phyloP scores from a whole-genome alignment of 441 rosid genomes.

The Raphanus hybrid region DNA sequence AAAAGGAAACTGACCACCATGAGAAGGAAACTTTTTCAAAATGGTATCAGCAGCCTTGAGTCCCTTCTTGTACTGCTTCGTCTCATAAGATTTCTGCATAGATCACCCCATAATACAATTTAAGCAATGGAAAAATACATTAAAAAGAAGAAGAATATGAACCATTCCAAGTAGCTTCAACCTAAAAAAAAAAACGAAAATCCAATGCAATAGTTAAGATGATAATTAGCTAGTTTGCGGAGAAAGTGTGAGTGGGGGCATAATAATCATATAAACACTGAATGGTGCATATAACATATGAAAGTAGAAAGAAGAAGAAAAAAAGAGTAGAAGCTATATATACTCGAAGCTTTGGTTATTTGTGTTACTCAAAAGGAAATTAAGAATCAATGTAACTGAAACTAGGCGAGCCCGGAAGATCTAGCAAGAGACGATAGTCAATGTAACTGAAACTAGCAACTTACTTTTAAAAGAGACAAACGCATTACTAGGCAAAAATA shows the following conservation, averaged over 20 bases:
- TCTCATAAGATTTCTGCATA: slow-evolving; percentile 98
- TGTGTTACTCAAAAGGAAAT: neutral
- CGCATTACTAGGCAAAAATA: slow-evolving; percentile 5
- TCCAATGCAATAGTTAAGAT: neutral
- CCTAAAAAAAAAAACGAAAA: neutral
- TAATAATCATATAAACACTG: neutral
- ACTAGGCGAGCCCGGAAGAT: neutral
- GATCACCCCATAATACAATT: slow-evolving; percentile 4
- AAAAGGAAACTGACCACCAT: slow-evolving; percentile 76
- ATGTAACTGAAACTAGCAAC: slow-evolving; percentile 16
- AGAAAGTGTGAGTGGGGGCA: neutral
- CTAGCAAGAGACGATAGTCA: slow-evolving; percentile 1
- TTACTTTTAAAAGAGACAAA: neutral
- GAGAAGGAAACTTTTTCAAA: slow-evolving; percentile 94
- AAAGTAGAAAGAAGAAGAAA: neutral
- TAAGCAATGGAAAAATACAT: neutral
- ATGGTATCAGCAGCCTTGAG: slow-evolving; percentile 99
- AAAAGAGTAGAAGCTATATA: neutral
- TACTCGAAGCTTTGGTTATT: neutral
- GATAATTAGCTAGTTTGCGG: neutral
- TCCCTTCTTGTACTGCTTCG: slow-evolving; percentile 98
- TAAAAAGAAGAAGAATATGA: neutral
- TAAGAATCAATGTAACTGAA: neutral
- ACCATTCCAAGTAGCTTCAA: neutral
- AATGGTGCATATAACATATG: slow-evolving; percentile 1